These are phyloP conservation scores for Phlebiopsis gigantea DNA, from an alignment of 768 basidiomycete genomes.

Conservation along the genomic window DNA sequence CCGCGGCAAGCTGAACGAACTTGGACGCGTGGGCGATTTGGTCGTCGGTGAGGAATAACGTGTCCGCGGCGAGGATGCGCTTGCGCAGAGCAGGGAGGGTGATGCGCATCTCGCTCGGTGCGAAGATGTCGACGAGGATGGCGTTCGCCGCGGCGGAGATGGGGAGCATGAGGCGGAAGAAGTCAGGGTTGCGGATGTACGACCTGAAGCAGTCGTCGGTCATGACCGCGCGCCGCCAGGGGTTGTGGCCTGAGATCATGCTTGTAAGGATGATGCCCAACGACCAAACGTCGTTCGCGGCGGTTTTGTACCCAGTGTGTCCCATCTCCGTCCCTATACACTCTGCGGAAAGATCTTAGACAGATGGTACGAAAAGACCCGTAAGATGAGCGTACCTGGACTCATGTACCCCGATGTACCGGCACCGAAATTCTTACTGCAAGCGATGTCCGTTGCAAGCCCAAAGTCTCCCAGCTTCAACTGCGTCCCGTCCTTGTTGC, in stretches of 20 bases:
- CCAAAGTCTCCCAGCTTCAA: slow-evolving; percentile 43
- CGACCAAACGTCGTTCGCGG: slow-evolving; percentile 22
- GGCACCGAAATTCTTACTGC: slow-evolving; percentile 17
- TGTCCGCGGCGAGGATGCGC: slow-evolving; percentile 46
- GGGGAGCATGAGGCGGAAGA: slow-evolving; percentile 50
- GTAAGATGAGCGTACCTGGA: slow-evolving; percentile 18
- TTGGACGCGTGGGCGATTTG: slow-evolving; percentile 6
- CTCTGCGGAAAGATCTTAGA: slow-evolving; percentile 11
- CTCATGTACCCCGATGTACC: slow-evolving; percentile 23
- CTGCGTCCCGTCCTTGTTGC: slow-evolving; percentile 32
- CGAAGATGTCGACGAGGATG: slow-evolving; percentile 26
- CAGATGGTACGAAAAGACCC: background rate
- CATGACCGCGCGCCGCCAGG: slow-evolving; percentile 82
- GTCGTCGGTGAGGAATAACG: slow-evolving; percentile 38
- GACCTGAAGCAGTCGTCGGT: slow-evolving; percentile 84
- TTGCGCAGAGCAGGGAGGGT: slow-evolving; percentile 39
- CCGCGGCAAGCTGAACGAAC: slow-evolving; percentile 15
- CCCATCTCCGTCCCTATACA: slow-evolving; percentile 16
- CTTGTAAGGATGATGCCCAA: slow-evolving; percentile 48
- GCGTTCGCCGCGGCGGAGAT: slow-evolving; percentile 25
- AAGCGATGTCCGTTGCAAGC: slow-evolving; percentile 16
- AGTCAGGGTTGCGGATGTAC: slow-evolving; percentile 69
- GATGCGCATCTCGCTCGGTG: slow-evolving; percentile 22
- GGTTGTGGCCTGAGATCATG: slow-evolving; percentile 88
- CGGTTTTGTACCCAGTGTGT: background rate